A percentile compares a stretch with the other conserved stretches of the same genome.
phyloP scores from a whole-genome alignment of 2,329 filamentous ascomycete species.

The Onygenales sp. region DNA sequence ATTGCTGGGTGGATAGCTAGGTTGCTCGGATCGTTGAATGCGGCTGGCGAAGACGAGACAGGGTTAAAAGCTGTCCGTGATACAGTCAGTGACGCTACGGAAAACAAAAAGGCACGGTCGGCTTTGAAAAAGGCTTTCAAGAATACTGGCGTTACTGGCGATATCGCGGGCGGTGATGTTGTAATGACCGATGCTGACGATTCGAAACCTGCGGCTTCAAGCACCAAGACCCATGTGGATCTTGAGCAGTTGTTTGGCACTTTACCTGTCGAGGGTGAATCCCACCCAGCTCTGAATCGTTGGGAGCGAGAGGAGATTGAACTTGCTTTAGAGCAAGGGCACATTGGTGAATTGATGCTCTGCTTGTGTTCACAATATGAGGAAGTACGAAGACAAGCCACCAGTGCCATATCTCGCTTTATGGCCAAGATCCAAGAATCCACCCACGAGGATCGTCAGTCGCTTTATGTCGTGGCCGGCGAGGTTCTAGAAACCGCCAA shows the following conservation, averaged over 20 bases:
- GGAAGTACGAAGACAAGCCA: conserved; percentile 69
- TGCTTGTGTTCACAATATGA: conserved; percentile 66
- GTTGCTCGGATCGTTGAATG: conserved; percentile 47
- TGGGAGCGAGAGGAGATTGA: conserved; percentile 73
- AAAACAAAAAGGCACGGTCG: conserved; percentile 26
- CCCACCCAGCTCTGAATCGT: conserved; percentile 39
- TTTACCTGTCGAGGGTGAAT: conserved; percentile 35
- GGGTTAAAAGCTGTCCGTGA: conserved; percentile 39
- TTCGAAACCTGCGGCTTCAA: conserved; percentile 1
- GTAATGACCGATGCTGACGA: conserved; percentile 3
- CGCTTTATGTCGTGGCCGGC: conserved; percentile 68
- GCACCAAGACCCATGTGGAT: conserved; percentile 25
- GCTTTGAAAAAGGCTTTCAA: conserved; percentile 30
- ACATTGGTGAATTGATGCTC: conserved; percentile 59
- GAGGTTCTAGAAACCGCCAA: conserved; percentile 69
- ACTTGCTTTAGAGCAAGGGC: conserved; percentile 68
- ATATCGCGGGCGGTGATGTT: conserved; percentile 6
- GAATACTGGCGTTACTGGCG: conserved; percentile 14
- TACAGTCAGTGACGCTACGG: conserved; percentile 32
- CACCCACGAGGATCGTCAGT: conserved; percentile 63
- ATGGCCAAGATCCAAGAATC: conserved; percentile 51
- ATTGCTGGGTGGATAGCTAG: conserved; percentile 51
- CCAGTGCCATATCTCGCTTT: conserved; percentile 28
- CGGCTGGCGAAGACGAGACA: conserved; percentile 41
- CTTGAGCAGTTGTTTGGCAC: conserved; percentile 46